Conservation (phyloP, 176 grass and related monocot genomes). For the Pharus latifolius region DNA sequence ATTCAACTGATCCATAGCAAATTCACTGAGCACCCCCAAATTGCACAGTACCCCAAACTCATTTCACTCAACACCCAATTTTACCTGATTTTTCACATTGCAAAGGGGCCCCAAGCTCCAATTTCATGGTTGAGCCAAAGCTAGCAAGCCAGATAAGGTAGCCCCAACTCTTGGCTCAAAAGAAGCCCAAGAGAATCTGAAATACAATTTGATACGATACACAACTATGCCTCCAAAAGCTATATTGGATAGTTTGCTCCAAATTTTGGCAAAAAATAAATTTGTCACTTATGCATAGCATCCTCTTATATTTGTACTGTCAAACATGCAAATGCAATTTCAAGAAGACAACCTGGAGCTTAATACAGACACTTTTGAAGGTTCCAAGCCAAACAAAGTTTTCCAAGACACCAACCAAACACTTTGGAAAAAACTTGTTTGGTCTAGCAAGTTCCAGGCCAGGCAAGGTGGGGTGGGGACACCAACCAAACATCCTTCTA, state of each 20-base stretch:
- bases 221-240: neutral
- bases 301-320: neutral
- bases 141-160: no score
- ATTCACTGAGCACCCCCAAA: neutral
- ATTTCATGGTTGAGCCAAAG: no score
- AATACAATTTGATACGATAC: neutral
- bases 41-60: neutral
- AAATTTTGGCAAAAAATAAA: neutral
- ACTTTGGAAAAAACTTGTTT: no score
- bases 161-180: no score
- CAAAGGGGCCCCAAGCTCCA: no score
- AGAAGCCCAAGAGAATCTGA: neutral
- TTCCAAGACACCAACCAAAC: no score
- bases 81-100: slow-evolving; percentile 1
- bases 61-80: neutral
- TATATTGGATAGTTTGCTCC: neutral
- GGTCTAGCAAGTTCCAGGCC: no score
- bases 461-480: no score
- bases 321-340: neutral
- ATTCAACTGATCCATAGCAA: no score
- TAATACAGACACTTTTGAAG: neutral
- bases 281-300: neutral
- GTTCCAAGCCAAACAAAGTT: no score
- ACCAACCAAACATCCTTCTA: no score
- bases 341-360: neutral